Conservation (phyloP, 176 grass and related monocot species). For the Puya raimondii region DNA sequence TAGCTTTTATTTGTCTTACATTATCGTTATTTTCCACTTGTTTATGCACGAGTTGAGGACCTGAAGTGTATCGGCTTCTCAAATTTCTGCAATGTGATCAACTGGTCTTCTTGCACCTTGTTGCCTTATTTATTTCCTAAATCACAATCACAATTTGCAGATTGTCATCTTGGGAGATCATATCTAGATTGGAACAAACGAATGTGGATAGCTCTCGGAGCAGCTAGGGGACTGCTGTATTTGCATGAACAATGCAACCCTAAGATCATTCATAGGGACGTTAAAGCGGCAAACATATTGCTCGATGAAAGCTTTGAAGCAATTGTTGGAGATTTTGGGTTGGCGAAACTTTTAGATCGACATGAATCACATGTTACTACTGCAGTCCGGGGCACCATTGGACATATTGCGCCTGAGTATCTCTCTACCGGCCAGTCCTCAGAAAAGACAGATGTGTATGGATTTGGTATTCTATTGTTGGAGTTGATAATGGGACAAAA, state of each 20-base stretch:
- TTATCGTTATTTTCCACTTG: neutral
- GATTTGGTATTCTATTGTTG: slow-evolving; percentile 91
- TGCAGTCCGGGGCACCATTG: slow-evolving; percentile 82
- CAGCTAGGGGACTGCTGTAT: slow-evolving; percentile 82
- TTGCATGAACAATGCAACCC: slow-evolving; percentile 96
- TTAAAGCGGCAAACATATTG: slow-evolving; percentile 93
- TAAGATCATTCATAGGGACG: slow-evolving; percentile 96
- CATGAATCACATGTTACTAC: slow-evolving; percentile 94
- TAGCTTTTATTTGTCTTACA: neutral
- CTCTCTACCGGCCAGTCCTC: slow-evolving; percentile 95
- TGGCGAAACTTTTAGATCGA: slow-evolving; percentile 87
- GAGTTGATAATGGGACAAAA: slow-evolving; percentile 89
- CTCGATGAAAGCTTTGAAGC: slow-evolving; percentile 88
- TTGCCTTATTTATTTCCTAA: neutral
- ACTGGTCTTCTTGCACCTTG: no score
- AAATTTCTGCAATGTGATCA: neutral
- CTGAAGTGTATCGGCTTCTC: neutral
- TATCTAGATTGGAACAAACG: slow-evolving; percentile 85
- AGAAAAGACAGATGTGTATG: slow-evolving; percentile 94
- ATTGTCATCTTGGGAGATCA: slow-evolving; percentile 54
- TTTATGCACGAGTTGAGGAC: neutral
- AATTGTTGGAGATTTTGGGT: slow-evolving; percentile 89
- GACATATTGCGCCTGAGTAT: slow-evolving; percentile 96
- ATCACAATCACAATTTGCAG: slow-evolving; percentile 29
- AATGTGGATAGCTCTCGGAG: slow-evolving; percentile 71